Percentiles rank a stretch among this genome's conserved stretches.
Conservation (phyloP, 768 basidiomycete species). For the Pleurotus platypus region DNA sequence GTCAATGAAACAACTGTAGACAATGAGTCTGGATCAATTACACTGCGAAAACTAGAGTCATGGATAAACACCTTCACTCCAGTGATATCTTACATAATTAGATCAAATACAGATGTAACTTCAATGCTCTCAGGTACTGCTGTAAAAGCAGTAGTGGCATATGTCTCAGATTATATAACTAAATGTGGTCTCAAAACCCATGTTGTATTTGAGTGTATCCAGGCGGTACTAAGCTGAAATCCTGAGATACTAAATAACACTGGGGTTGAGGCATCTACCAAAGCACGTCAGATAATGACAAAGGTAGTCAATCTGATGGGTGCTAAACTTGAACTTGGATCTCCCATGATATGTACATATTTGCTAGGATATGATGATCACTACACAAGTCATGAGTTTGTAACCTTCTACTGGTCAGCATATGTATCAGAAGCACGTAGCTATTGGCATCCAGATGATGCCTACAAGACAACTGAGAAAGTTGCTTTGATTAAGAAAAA, state of each 20-base stretch:
- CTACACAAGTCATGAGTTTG: too few species aligned
- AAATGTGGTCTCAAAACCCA: too few species aligned
- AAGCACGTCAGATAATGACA: conserved; percentile 4
- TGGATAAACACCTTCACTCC: conserved; percentile 5
- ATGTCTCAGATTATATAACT: conserved; percentile 29
- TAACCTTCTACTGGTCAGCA: too few species aligned
- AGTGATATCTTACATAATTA: conserved; percentile 11
- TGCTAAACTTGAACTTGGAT: conserved; percentile 20
- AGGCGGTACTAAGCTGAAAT: conserved; percentile 19
- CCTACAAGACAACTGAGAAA: too few species aligned
- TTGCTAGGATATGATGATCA: too few species aligned
- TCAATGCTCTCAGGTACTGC: conserved; percentile 31
- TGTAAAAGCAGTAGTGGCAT: conserved; percentile 26
- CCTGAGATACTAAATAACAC: conserved; percentile 27
- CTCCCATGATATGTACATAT: too few species aligned
- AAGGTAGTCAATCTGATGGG: conserved; percentile 7
- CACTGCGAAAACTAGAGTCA: background rate
- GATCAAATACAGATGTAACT: conserved; percentile 16
- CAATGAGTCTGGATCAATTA: background rate
- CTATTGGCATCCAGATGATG: too few species aligned
- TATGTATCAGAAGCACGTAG: too few species aligned
- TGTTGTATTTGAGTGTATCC: too few species aligned
- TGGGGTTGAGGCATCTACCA: conserved; percentile 12
- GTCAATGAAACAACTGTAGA: background rate
- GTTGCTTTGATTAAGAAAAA: too few species aligned